Conservation (phyloP, 2,329 filamentous ascomycete genomes). For the Colletotrichum destructivum region DNA sequence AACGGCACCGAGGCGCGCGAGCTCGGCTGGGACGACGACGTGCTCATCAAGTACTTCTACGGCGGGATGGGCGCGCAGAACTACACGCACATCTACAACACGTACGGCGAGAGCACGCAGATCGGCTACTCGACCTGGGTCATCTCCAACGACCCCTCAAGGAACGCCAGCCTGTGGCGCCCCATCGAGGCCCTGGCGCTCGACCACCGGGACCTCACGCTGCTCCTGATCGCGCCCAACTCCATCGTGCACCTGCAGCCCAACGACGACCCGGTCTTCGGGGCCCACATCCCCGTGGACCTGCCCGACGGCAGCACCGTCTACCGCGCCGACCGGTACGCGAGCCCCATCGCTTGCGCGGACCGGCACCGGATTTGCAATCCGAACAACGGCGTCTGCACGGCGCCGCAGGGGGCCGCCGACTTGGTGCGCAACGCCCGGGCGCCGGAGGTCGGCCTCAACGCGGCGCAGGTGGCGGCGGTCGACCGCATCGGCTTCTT, state of each 20-base stretch:
- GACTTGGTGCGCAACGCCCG: background rate
- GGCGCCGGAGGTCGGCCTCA: background rate
- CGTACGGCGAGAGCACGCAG: background rate
- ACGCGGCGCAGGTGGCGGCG: background rate
- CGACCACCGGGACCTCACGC: constrained; percentile 12
- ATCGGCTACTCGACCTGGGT: constrained; percentile 13
- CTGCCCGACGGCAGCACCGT: background rate
- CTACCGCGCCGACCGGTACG: constrained; percentile 15
- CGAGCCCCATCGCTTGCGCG: constrained; percentile 22
- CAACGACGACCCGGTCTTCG: constrained; percentile 31
- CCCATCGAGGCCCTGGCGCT: constrained; percentile 11
- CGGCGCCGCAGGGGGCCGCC: background rate
- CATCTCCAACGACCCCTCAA: background rate
- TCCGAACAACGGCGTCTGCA: constrained; percentile 22
- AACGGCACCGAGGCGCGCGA: constrained; percentile 5
- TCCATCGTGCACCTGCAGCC: constrained; percentile 18
- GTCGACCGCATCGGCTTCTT: background rate
- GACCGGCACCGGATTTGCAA: constrained; percentile 33
- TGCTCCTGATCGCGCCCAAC: constrained; percentile 28
- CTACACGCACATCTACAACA: constrained; percentile 30
- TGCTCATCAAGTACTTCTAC: constrained; percentile 23
- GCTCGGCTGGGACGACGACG: constrained; percentile 15
- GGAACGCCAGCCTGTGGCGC: background rate
- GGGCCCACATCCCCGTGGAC: background rate
- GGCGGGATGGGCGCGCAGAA: background rate